Percentiles rank a stretch among this genome's conserved stretches.
These are phyloP conservation scores for Picea sitchensis DNA, from an alignment of 75 land plant genomes.

Conservation along the genomic window DNA sequence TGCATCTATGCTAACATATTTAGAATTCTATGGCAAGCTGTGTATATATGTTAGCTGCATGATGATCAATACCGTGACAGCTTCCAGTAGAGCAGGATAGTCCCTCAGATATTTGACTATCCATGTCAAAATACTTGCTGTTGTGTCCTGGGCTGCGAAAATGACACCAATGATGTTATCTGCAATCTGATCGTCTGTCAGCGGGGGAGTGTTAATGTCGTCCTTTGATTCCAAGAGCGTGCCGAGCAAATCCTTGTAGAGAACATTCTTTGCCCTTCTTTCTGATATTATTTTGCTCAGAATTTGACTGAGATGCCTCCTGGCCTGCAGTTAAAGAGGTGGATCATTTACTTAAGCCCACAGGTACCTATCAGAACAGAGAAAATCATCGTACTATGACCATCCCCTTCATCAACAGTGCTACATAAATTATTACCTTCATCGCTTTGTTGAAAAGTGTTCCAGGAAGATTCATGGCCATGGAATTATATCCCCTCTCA, in stretches of 20 bases:
- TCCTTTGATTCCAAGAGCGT: conserved; percentile 62
- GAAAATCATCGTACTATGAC: neutral
- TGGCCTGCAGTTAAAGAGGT: conserved; percentile 23
- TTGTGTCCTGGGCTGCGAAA: conserved; percentile 90
- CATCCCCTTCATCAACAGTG: neutral
- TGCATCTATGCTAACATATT: too few species aligned
- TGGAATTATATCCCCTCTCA: conserved; percentile 87
- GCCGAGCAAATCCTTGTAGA: conserved; percentile 43
- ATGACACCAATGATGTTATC: conserved; percentile 91
- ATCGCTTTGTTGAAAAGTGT: conserved; percentile 75
- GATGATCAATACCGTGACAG: too few species aligned
- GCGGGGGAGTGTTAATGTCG: conserved; percentile 14
- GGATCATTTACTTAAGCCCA: neutral
- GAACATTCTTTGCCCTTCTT: conserved; percentile 29
- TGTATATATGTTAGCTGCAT: too few species aligned
- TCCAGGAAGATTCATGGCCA: conserved; percentile 85
- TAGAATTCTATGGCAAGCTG: too few species aligned
- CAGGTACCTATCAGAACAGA: neutral
- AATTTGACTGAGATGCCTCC: conserved; percentile 53
- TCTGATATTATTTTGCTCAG: conserved; percentile 44
- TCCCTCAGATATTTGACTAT: too few species aligned
- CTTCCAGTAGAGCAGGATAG: too few species aligned
- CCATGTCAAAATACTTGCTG: conserved; percentile 39
- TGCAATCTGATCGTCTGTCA: conserved; percentile 81
- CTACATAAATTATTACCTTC: conserved; percentile 37